These are phyloP conservation scores for Tilletia walkeri DNA, from an alignment of 1,284 basidiomycete species.

Conservation along the genomic window DNA sequence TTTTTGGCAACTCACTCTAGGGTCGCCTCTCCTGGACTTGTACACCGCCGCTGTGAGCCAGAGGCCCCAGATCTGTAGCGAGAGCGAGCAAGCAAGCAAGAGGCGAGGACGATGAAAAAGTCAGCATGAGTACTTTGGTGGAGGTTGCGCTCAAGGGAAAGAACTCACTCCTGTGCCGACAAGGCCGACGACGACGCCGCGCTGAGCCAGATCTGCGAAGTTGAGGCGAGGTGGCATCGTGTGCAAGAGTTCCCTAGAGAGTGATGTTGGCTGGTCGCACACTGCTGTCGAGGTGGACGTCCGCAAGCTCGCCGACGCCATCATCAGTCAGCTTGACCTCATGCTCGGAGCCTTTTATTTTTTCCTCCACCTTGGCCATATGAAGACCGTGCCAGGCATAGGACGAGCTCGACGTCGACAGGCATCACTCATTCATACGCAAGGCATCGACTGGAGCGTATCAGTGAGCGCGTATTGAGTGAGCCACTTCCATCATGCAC, in stretches of 20 bases:
- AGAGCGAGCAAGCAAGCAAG: not conserved
- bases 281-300: too few relatives aligned
- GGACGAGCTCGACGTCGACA: too few relatives aligned
- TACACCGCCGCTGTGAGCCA: slow-evolving; percentile 51
- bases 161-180: slow-evolving; percentile 45
- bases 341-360: too few relatives aligned
- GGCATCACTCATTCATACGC: too few relatives aligned
- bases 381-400: too few relatives aligned
- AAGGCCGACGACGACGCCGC: slow-evolving; percentile 41
- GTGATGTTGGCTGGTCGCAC: not conserved
- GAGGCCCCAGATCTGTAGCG: slow-evolving; percentile 41
- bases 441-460: too few relatives aligned
- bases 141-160: not conserved
- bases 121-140: not conserved
- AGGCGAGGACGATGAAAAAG: not conserved
- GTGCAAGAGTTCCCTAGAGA: not conserved
- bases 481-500: not conserved
- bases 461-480: too few relatives aligned
- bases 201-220: slow-evolving; percentile 41
- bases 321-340: too few relatives aligned
- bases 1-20: slow-evolving; percentile 27
- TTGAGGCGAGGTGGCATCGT: slow-evolving; percentile 27
- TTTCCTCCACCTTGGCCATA: too few relatives aligned
- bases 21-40: slow-evolving; percentile 47
- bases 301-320: too few relatives aligned